phyloP scores from a whole-genome alignment of 140 eudicot species.

The Eryngium alpinum region DNA sequence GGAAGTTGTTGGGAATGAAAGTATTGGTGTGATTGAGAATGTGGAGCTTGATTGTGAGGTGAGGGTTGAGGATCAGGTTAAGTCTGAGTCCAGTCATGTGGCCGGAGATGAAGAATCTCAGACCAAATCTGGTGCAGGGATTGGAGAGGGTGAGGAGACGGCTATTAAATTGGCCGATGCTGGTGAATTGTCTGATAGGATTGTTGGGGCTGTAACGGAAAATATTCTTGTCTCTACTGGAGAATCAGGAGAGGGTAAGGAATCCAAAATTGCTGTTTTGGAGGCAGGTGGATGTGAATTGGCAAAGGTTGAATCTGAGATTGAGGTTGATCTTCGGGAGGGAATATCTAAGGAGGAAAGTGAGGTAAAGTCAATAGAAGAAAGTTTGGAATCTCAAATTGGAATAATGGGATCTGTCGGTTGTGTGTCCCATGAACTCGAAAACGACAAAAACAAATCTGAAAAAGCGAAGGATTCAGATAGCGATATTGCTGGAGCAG shows the following conservation, averaged over 20 bases:
- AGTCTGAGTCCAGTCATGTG: neutral
- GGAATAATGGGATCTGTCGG: constrained; percentile 9
- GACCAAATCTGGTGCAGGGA: neutral
- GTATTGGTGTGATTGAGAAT: neutral
- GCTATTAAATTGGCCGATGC: constrained; percentile 17
- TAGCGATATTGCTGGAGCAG: constrained; percentile 7
- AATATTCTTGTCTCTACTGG: neutral
- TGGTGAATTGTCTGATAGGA: constrained; percentile 24
- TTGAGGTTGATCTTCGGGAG: constrained; percentile 18
- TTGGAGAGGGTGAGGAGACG: neutral
- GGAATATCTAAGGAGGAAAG: constrained; percentile 17
- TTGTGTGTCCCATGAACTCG: constrained; percentile 7
- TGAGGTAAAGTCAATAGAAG: constrained; percentile 19
- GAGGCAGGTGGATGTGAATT: constrained; percentile 30
- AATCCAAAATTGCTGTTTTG: constrained; percentile 16
- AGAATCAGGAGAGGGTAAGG: constrained; percentile 24
- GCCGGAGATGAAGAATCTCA: constrained; percentile 11
- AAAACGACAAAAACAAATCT: neutral
- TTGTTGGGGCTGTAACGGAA: constrained; percentile 18
- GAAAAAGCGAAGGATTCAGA: neutral
- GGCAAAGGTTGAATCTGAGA: constrained; percentile 12
- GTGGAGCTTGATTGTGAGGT: constrained; percentile 5
- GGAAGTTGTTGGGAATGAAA: neutral
- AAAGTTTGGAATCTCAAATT: constrained; percentile 20
- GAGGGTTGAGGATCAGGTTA: constrained; percentile 8